Evolutionary conservation across 805 yeast genomes (phyloP), one percentile per base, ranked within the genome.

Genomic region (Clavispora carvajalis): DNA sequence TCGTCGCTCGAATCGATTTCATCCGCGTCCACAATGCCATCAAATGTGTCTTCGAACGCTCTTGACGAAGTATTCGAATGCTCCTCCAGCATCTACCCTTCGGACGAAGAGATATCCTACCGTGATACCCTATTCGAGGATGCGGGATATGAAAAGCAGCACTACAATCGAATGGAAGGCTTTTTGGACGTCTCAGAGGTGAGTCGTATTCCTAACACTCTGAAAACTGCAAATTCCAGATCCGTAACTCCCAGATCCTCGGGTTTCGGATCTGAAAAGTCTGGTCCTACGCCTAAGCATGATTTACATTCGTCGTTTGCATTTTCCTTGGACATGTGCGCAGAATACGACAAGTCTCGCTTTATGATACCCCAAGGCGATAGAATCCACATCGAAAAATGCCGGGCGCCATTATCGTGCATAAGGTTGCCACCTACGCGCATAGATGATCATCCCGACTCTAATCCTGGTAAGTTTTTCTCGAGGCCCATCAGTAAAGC

Each of bases 341-440:
- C 53, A 10, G 54, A 51, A n/a, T 51, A 51, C 43, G 48, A 46
- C 35, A 44, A 41, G 25, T 48, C 53, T 7, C 38, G 53, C 24
- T 50, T 50, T 40, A 40, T 44, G 54, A 48, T 50, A 18, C 54
- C 54, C 7, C 13, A 18, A 23, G 43, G 25, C 11, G 6, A 43
- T 26, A 35, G 24, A 19, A 28, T 28, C 31, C 31, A 16, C 18
- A 19, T 28, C 3, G 31, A n/a, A 15, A 28, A 28, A 10, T 7
- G 19, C 16, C 31, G 31, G 12, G 7, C 10, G 31, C 19, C 31
- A 5, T 5, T 15, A 8, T 5, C 19, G 10, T 12, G 7, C 4
- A 28, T 15, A 10, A 7, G 19, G 7, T 15, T 28, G 9, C 31
- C 31, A 6, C 3, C 18, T 7, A 19, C 10, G 15, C 31, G 19